Evolutionary conservation across 352 stramenopile species (phyloP), one percentile per base, ranked within the genome.

Genomic region (Phytophthora aleatoria): DNA sequence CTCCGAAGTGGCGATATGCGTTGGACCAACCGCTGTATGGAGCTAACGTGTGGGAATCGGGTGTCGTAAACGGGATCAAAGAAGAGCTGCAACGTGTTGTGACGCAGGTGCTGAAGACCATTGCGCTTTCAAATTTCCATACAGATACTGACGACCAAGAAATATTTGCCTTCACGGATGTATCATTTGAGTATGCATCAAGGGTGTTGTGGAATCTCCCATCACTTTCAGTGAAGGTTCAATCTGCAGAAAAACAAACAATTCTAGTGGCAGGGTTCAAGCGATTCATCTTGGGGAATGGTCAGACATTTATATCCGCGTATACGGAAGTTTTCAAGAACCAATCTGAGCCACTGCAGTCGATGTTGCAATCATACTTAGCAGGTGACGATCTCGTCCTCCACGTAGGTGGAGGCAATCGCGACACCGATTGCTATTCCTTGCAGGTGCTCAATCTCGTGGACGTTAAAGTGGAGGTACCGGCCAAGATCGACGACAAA

Each of bases 91-190:
- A 90, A 43, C 71, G 61, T 35, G 60, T 93, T 20, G 69, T 93
- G 20, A 69, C 50, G 11, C 74, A 89, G 51, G 81, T 95, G 30
- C 53, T 95, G 26, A 85, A 88, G 55, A 92, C 84, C 1, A 88
- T 95, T 57, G 83, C 69, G 38, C 71, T 95, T 11, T 90, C 84
- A 1, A 73, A 91, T 57, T 79, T 92, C 50, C 81, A 87, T 38
- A 81, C 86, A 4, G 73, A 92, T 26, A 74, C 69, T 50, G 77
- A 90, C 45, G 45, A 70, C 9, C 42, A 73, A 20, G 77, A 87
- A 57, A 77, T 95, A 8, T 93, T 93, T 54, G 83, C 86, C 11
- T 95, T 87, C 47, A 92, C 87, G 3, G 85, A 94, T 55, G 83
- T 94, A 15, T 81, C 80, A 31, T 92, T 95, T 44, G 62, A 81